A percentile compares a stretch with the other conserved stretches of the same genome.
Evolutionary conservation across 192 early-diverging fungal genomes (phyloP).

Genomic region (Entophlyctis luteolus): DNA sequence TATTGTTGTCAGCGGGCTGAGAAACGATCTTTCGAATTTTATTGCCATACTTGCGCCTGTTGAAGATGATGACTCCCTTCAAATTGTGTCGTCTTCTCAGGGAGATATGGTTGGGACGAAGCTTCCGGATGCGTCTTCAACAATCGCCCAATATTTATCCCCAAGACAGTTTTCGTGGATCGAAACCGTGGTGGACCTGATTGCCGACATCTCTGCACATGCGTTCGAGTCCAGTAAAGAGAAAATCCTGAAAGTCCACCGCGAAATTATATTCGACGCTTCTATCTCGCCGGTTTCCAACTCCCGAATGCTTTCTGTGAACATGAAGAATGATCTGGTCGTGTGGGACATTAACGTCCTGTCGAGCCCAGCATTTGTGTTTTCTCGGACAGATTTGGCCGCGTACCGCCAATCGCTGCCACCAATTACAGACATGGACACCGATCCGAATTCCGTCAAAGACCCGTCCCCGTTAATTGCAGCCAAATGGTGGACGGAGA

Average conservation of each 20-base stretch:
- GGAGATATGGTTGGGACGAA: not conserved
- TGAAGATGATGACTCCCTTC: not conserved
- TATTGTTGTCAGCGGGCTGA: not conserved
- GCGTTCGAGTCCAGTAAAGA: not conserved
- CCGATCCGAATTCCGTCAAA: not conserved
- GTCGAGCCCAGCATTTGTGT: not conserved
- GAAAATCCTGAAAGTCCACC: not conserved
- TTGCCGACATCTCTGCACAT: not conserved
- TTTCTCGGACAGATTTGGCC: not conserved
- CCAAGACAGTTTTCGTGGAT: not conserved
- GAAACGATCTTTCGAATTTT: not conserved
- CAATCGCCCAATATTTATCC: not conserved
- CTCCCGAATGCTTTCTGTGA: not conserved
- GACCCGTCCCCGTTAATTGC: slow-evolving; percentile 25
- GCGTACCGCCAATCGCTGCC: not conserved
- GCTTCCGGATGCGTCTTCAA: not conserved
- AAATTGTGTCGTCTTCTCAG: not conserved
- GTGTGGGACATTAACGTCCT: not conserved
- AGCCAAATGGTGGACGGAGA: slow-evolving; percentile 54
- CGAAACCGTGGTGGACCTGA: not conserved
- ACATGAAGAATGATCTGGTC: not conserved
- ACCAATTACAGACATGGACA: not conserved
- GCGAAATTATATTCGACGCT: not conserved
- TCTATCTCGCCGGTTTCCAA: not conserved
- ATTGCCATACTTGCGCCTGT: not conserved